These are phyloP conservation scores for Globisporangium ultimum DNA, from an alignment of 352 stramenopile genomes.

Conservation along the genomic window DNA sequence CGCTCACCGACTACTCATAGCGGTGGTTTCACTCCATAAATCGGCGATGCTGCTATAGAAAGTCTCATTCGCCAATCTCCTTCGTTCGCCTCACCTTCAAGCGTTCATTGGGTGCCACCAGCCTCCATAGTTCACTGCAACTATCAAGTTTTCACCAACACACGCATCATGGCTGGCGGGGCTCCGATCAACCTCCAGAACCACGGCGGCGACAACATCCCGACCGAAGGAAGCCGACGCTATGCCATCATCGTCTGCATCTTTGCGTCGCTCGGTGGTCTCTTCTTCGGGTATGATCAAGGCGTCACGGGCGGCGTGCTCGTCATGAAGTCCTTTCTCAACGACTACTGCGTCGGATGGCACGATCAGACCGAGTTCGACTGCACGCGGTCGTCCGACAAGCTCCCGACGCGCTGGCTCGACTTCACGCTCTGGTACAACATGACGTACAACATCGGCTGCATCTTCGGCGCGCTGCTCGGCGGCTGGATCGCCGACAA, in stretches of 20 bases:
- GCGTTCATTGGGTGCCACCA: no score
- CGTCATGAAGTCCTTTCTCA: slow-evolving; percentile 32
- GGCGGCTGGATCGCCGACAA: slow-evolving; percentile 8
- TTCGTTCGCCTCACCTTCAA: no score
- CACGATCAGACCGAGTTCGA: slow-evolving; percentile 18
- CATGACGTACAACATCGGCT: slow-evolving; percentile 29
- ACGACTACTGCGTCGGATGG: slow-evolving; percentile 25
- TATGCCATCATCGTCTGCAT: slow-evolving; percentile 31
- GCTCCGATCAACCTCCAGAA: no score
- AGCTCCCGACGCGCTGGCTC: slow-evolving; percentile 26
- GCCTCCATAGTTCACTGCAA: no score
- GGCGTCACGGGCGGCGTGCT: slow-evolving; percentile 37
- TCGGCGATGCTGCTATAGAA: no score
- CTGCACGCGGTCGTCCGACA: slow-evolving; percentile 9
- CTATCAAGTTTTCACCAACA: no score
- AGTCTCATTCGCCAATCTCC: no score
- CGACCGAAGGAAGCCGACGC: not conserved
- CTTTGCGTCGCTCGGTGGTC: slow-evolving; percentile 32
- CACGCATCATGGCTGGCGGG: no score
- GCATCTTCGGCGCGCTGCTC: slow-evolving; percentile 22
- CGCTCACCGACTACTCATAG: no score
- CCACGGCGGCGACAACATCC: no score
- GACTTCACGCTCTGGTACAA: slow-evolving; percentile 31
- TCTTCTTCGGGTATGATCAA: slow-evolving; percentile 13
- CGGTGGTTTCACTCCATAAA: no score